A percentile compares a stretch with the other conserved stretches of the same genome.
phyloP scores from a whole-genome alignment of 2,329 filamentous ascomycete genomes.

The Chaetomium sp. region DNA sequence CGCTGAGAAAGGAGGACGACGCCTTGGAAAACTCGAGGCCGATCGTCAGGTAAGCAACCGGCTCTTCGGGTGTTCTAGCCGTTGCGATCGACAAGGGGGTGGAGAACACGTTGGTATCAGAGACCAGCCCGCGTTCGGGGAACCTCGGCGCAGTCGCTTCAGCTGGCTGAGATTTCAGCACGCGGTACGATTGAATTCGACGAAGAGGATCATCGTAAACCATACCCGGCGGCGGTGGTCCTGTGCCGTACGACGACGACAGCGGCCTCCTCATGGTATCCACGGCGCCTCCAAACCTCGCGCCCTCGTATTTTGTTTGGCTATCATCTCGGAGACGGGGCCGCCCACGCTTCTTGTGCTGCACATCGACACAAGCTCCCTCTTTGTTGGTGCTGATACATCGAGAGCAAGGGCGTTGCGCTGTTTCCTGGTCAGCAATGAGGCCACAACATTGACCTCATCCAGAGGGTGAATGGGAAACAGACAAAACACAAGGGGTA shows the following conservation, averaged over 20 bases:
- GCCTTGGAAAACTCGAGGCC: constrained; percentile 53
- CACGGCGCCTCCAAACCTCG: constrained; percentile 40
- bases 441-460: not conserved
- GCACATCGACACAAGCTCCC: constrained; percentile 74
- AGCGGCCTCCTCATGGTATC: constrained; percentile 46
- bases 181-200: constrained; percentile 43
- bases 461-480: too few species aligned
- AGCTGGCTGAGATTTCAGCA: constrained; percentile 49
- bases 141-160: constrained; percentile 44
- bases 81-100: constrained; percentile 36
- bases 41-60: constrained; percentile 52
- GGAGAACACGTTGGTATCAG: constrained; percentile 45
- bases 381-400: constrained; percentile 74
- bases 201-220: constrained; percentile 43
- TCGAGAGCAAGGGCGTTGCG: constrained; percentile 70
- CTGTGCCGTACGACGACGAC: constrained; percentile 42
- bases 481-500: not conserved
- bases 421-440: constrained; percentile 38
- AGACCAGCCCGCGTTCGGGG: constrained; percentile 42
- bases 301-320: constrained; percentile 51
- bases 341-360: constrained; percentile 78
- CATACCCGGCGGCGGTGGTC: constrained; percentile 33
- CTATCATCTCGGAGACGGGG: constrained; percentile 69
- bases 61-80: constrained; percentile 43
- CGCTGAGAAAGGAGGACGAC: constrained; percentile 50